These are phyloP conservation scores for Epipyxis sp. DNA, from an alignment of 108 stramenopile species.

Conservation along the genomic window DNA sequence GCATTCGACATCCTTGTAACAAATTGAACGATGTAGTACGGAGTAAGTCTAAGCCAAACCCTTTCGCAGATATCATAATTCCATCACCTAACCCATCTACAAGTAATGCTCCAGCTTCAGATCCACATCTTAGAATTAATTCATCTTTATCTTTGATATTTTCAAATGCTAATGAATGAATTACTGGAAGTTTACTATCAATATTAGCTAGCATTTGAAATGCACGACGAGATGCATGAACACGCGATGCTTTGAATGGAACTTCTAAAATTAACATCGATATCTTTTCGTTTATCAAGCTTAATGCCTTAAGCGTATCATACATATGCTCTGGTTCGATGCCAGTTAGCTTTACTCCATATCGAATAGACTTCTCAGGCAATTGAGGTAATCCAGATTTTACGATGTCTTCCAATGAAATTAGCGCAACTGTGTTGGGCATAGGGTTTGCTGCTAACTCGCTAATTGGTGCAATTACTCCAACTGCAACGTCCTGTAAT, in stretches of 20 bases:
- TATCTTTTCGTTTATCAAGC: constrained; percentile 71
- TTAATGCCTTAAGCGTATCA: constrained; percentile 68
- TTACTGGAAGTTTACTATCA: constrained; percentile 68
- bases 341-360: constrained; percentile 76
- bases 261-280: constrained; percentile 66
- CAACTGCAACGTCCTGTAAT: constrained; percentile 80
- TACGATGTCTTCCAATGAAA: constrained; percentile 62
- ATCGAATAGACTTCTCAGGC: constrained; percentile 75
- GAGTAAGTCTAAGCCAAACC: constrained; percentile 70
- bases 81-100: constrained; percentile 73
- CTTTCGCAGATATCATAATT: constrained; percentile 60
- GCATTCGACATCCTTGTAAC: constrained; percentile 90
- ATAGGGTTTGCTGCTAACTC: constrained; percentile 71
- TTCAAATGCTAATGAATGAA: constrained; percentile 74
- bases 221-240: constrained; percentile 82
- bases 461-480: constrained; percentile 77
- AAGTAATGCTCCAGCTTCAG: constrained; percentile 72
- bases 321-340: constrained; percentile 12
- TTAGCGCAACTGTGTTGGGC: constrained; percentile 81
- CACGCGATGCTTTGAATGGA: constrained; percentile 63
- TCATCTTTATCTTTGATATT: constrained; percentile 68
- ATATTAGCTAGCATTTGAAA: constrained; percentile 78
- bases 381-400: constrained; percentile 49
- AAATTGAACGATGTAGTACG: constrained; percentile 78
- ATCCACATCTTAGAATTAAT: constrained; percentile 76